phyloP scores from a whole-genome alignment of 1,139 yeast species.

The Suhomyces yuchorum region DNA sequence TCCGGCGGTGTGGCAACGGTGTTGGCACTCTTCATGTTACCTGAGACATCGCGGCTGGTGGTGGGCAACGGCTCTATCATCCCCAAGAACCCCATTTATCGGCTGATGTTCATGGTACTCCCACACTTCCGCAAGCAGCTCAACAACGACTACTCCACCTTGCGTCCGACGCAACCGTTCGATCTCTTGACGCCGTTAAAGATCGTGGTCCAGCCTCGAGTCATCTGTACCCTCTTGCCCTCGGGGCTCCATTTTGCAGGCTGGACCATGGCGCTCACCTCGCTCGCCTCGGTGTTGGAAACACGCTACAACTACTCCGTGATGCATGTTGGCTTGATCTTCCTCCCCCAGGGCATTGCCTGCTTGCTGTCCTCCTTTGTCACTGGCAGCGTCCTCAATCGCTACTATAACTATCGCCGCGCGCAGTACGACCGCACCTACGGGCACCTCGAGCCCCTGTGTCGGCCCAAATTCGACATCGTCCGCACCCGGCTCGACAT shows the following conservation, averaged over 20 bases:
- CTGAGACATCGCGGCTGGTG: slow-evolving; percentile 39
- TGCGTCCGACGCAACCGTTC: slow-evolving; percentile 22
- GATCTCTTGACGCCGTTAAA: slow-evolving; percentile 33
- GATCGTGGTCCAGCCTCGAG: slow-evolving; percentile 28
- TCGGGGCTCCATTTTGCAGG: slow-evolving; percentile 39
- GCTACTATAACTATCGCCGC: slow-evolving; percentile 28
- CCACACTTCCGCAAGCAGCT: slow-evolving; percentile 28
- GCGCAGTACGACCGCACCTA: slow-evolving; percentile 22
- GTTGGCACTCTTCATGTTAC: slow-evolving; percentile 27
- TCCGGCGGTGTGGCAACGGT: slow-evolving; percentile 38
- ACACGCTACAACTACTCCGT: slow-evolving; percentile 34
- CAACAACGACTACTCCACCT: slow-evolving; percentile 31
- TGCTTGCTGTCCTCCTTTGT: slow-evolving; percentile 34
- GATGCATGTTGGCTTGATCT: slow-evolving; percentile 40
- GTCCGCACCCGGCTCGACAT: slow-evolving; percentile 31
- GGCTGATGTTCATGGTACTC: slow-evolving; percentile 27
- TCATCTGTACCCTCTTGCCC: slow-evolving; percentile 32
- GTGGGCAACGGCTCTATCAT: slow-evolving; percentile 43
- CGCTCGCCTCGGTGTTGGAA: slow-evolving; percentile 36
- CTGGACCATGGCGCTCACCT: slow-evolving; percentile 42
- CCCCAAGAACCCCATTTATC: slow-evolving; percentile 27
- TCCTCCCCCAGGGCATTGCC: slow-evolving; percentile 42
- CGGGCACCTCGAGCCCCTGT: slow-evolving; percentile 15
- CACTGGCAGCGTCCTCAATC: slow-evolving; percentile 32
- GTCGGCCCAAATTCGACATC: slow-evolving; percentile 31